Conservation (phyloP, 2,329 filamentous ascomycete species). For the Colletotrichum sansevieriae region DNA sequence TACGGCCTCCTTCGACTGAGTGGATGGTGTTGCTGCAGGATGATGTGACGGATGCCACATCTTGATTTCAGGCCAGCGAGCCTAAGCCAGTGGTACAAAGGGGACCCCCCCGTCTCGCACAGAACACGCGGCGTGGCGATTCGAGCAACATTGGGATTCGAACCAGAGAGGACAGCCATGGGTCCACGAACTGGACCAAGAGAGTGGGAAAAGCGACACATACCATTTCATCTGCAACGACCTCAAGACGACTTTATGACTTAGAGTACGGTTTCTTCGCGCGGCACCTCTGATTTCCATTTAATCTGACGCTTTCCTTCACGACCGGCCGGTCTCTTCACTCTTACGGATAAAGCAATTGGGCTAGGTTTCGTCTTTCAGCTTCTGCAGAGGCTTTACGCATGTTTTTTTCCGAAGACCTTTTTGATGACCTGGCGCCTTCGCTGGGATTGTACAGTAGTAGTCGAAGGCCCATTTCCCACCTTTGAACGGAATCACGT, state of each 20-base stretch:
- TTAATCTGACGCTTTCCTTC: conserved; percentile 22
- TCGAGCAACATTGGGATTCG: neutral
- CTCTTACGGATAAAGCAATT: conserved; percentile 20
- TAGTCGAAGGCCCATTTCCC: conserved; percentile 19
- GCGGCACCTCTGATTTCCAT: conserved; percentile 38
- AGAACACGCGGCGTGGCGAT: neutral
- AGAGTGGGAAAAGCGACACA: conserved; percentile 44
- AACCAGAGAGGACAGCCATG: neutral
- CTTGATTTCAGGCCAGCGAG: conserved; percentile 6
- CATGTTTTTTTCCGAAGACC: conserved; percentile 16
- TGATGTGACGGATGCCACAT: conserved; percentile 6
- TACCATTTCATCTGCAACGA: conserved; percentile 44
- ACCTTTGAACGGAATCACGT: conserved; percentile 20
- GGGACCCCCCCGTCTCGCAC: conserved; percentile 52
- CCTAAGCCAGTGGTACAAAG: conserved; percentile 45
- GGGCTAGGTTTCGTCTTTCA: conserved; percentile 16
- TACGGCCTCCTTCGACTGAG: conserved; percentile 68
- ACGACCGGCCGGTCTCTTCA: conserved; percentile 37
- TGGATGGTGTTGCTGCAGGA: conserved; percentile 24
- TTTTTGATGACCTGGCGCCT: conserved; percentile 20
- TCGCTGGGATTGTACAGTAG: conserved; percentile 41
- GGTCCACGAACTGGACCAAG: conserved; percentile 19
- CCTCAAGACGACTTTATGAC: conserved; percentile 43
- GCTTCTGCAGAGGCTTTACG: conserved; percentile 8
- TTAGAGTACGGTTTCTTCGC: conserved; percentile 41